Evolutionary conservation across 371 early-diverging fungal species (phyloP).

Genomic region (Rhizopus sp.): DNA sequence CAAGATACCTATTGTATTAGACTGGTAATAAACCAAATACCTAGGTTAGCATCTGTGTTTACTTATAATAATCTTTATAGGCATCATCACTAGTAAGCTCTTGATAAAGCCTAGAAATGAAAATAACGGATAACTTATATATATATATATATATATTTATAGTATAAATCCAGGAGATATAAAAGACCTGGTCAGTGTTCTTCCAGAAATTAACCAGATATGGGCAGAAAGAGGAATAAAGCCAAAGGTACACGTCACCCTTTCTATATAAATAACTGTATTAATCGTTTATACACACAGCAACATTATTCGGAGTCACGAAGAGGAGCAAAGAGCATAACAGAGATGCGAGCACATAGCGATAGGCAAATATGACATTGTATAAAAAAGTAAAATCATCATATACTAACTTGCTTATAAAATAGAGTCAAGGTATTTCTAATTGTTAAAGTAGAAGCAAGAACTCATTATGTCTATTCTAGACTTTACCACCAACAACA

Average conservation of each 20-base stretch:
- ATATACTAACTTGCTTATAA: no score
- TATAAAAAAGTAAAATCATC: no score
- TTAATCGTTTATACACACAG: conserved; percentile 16
- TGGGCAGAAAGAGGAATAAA: conserved; percentile 47
- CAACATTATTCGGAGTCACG: conserved; percentile 57
- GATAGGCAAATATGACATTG: conserved; percentile 19
- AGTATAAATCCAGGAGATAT: conserved; percentile 42
- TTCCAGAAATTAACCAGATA: conserved; percentile 40
- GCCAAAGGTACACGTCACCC: conserved; percentile 35
- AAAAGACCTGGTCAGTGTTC: conserved; percentile 21
- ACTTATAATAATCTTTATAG: conserved; percentile 5
- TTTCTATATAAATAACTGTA: neutral
- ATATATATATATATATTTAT: conserved; percentile 1
- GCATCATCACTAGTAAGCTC: conserved; percentile 43
- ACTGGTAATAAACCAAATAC: conserved; percentile 31
- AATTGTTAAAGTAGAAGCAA: no score
- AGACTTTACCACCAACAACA: conserved; percentile 47
- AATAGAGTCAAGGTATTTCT: neutral
- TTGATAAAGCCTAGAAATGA: neutral
- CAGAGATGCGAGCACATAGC: conserved; percentile 51
- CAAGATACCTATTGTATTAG: conserved; percentile 46
- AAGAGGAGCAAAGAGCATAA: conserved; percentile 33
- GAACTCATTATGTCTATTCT: neutral
- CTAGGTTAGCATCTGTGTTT: neutral
- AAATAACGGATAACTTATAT: neutral